Base-by-base conservation (phyloP, 2,329 filamentous ascomycete genomes). In the Chalaropsis ovoidea region DNA sequence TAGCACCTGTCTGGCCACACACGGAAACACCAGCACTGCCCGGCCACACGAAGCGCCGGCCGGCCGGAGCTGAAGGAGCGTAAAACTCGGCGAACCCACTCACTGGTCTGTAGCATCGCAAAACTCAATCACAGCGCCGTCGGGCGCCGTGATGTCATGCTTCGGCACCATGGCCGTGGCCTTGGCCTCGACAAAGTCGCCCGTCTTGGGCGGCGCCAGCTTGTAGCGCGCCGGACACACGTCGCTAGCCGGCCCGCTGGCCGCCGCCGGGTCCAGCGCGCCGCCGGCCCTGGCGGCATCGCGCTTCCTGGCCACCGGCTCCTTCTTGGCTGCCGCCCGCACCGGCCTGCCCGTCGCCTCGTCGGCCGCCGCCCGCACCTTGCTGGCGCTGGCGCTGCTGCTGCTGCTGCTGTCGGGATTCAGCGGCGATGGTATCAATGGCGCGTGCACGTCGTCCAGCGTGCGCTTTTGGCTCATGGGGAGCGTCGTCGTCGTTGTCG, bases 361-460 rank as follows among this genome's bases (percentile, higher is more conserved):
- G 86, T 87, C 67, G 4, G 63, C 74, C 19, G 72, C 68, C 8
- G 73, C 73, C 61, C 70, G 69, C 10, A 78, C 76, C 65, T 78
- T 73, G 67, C 56, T 60, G 11, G 65, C 54, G 27, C 6, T n/a
- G n/a, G n/a, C n/a, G n/a, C n/a, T n/a, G n/a, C n/a, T n/a, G n/a
- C n/a, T n/a, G n/a, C 71, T 52, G n/a, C 45, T 52, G 27, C 27
- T 63, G 17, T 87, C 84, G 60, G 86, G 85, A 70, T 91, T 91
- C 68, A 92, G 81, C 35, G 88, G 88, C 11, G 88, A 92, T 2
- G 88, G 84, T 1, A 90, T 80, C 13, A 85, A 80, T 3, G 88
- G 88, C 68, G 81, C 81, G 74, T 91, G 85, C 72, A 84, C 84
- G 70, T 89, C 86, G 68, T 88, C 86, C 39, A 87, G 78, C 24